phyloP scores from a whole-genome alignment of 2,329 filamentous ascomycete species.

The Cladophialophora immunda region DNA sequence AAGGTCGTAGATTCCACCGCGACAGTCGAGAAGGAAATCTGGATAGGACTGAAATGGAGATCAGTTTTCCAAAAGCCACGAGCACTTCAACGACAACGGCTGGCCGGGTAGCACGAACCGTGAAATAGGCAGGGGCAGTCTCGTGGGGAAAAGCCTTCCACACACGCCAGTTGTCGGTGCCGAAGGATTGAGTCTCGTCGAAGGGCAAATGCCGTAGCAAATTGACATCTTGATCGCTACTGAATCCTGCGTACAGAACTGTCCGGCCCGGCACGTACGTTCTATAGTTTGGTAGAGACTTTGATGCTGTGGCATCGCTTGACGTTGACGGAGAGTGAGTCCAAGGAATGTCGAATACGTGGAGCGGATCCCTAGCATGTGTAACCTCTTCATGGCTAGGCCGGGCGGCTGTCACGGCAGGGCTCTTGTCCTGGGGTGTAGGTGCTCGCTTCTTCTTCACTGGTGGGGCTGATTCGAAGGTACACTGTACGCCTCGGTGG shows the following conservation, averaged over 20 bases:
- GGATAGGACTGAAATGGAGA: conserved; percentile 3
- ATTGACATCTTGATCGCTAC: conserved; percentile 6
- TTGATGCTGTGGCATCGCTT: not conserved
- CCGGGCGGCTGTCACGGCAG: not conserved
- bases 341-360: not conserved
- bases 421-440: not conserved
- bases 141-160: conserved; percentile 2
- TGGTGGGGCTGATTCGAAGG: conserved; percentile 1
- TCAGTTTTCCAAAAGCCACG: not conserved
- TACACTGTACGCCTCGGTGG: conserved; percentile 2
- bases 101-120: not conserved
- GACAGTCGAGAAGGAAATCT: conserved; percentile 1
- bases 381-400: not conserved
- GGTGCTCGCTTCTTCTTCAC: conserved; percentile 5
- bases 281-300: not conserved
- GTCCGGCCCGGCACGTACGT: conserved; percentile 1
- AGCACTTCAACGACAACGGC: not conserved
- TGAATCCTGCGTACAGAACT: conserved; percentile 4
- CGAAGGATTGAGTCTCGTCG: conserved; percentile 3
- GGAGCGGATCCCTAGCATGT: not conserved
- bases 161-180: not conserved
- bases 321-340: not conserved
- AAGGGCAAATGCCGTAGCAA: conserved; percentile 3
- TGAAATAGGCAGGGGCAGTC: conserved; percentile 8
- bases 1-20: conserved; percentile 3